phyloP scores from a whole-genome alignment of 345 rosid genomes.

The Anacardium occidentale region DNA sequence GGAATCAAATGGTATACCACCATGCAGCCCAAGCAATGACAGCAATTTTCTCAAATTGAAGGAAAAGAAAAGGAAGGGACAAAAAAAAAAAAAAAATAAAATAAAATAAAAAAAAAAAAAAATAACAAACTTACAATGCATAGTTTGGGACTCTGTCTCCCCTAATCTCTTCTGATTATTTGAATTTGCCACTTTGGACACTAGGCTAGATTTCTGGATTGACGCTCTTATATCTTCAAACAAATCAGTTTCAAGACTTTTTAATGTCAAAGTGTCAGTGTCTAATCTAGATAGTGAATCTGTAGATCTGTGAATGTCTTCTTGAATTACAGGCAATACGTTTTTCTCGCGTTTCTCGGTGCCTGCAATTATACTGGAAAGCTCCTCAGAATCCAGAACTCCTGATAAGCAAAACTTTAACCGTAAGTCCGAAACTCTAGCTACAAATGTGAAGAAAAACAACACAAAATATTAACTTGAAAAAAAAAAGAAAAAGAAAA shows the following conservation, averaged over 20 bases:
- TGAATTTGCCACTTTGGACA: constrained; percentile 31
- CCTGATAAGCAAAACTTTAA: constrained; percentile 39
- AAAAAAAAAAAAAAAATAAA: no score
- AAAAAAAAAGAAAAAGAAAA: not conserved
- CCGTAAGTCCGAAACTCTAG: not conserved
- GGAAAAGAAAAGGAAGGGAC: constrained; percentile 8
- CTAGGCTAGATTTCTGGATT: constrained; percentile 55
- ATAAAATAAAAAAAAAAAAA: not conserved
- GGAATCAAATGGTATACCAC: not conserved
- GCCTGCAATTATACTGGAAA: constrained; percentile 67
- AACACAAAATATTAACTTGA: not conserved
- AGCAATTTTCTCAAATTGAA: not conserved
- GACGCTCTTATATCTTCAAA: constrained; percentile 82
- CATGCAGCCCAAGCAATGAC: not conserved
- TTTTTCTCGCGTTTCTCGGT: constrained; percentile 37
- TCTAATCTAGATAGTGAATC: constrained; percentile 74
- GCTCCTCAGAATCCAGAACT: constrained; percentile 81
- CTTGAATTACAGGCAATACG: constrained; percentile 59
- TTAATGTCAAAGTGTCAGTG: constrained; percentile 58
- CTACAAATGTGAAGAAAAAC: not conserved
- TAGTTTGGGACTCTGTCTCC: constrained; percentile 25
- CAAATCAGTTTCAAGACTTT: constrained; percentile 49
- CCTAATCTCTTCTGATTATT: constrained; percentile 29
- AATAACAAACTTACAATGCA: constrained; percentile 44
- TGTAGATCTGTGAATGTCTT: constrained; percentile 61